Base-by-base conservation (phyloP, 495 filamentous ascomycete species). In the Monascus purpureus region DNA sequence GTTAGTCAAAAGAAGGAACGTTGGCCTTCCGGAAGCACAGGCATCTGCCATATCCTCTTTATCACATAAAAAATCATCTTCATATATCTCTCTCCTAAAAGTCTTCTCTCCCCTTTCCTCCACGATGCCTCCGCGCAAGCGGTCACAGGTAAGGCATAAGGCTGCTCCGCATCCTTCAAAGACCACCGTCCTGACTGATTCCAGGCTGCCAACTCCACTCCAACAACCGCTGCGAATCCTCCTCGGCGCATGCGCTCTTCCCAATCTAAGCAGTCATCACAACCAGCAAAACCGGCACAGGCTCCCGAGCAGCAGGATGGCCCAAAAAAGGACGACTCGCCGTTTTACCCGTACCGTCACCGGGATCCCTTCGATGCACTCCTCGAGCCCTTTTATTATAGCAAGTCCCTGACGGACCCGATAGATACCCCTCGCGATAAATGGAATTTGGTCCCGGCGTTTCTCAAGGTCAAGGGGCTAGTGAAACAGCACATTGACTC, bases 401-500 rank as follows among this genome's bases (percentile, higher is more conserved):
- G 82, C 33, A 99, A 96, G 51, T 77, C 74, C 31, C 59, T 96
- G 32, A 93, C 84, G 0, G 90, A 95, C 39, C 82, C 87, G 0
- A 93, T 99, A 46, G 74, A 82, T 24, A 93, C 92, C n/a, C 86
- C 79, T 2, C 68, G 67, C 38, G 87, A 96, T 58, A 96, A 96
- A 65, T 95, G 84, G 75, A 95, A 95, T 49, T 62, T 99, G 15
- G 62, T 99, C 12, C 92, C 90, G 0, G 88, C 90, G 3, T 99
- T 96, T 48, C 65, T 99, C 29, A 94, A 94, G 50, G 86, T 94
- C 45, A 99, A 99, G 54, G 90, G 86, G 23, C 57, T 94, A 35
- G 83, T 93, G 28, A 93, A 93, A 57, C 86, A 94, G 55, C 90
- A 99, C 54, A 88, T 96, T 55, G 92, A 99, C 59, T 96, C 90